Evolutionary conservation across 2,329 filamentous ascomycete species (phyloP), one percentile per base, ranked within the genome.

Genomic region (Colletotrichum spaethianum): DNA sequence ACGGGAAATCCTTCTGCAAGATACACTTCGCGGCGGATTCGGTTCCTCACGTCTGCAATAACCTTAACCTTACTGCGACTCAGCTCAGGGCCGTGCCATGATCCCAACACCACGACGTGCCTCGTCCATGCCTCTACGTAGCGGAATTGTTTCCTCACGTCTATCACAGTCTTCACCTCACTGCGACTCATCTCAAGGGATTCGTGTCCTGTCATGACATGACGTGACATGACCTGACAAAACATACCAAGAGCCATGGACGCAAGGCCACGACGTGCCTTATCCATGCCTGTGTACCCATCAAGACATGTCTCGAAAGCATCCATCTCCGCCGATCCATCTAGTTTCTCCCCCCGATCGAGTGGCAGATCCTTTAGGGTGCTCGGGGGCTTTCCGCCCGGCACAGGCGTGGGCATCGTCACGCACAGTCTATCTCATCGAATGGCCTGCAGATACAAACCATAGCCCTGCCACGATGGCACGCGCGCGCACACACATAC

Each of bases 101-200:
- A 56, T n/a, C n/a, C n/a, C n/a, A n/a, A n/a, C n/a, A n/a, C n/a
- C n/a, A n/a, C n/a, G n/a, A n/a, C n/a, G n/a, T n/a, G n/a, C n/a
- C n/a, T n/a, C n/a, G n/a, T n/a, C n/a, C n/a, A n/a, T n/a, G n/a
- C n/a, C 61, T 16, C 23, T 55, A 36, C 61, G 40, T 36, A 36
- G 62, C 48, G 36, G 28, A 11, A 28, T 38, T 26, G 14, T 48
- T 64, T 64, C 50, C 31, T 64, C 62, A 46, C 46, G 50, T 64
- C 62, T 55, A 18, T 28, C 23, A 23, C 50, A 64, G 44, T 50
- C 62, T 64, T 55, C 55, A 64, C 62, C 48, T 64, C 44, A 55
- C 38, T n/a, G 26, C 33, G 12, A 38, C 3, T 26, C 62, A 42
- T 20, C 20, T 11, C 20, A 16, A n/a, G n/a, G 44, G 33, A 9